Percentiles rank a stretch among this genome's conserved stretches.
These are phyloP conservation scores for Stentor roeselii DNA, from an alignment of 73 alveolate species.

Conservation along the genomic window DNA sequence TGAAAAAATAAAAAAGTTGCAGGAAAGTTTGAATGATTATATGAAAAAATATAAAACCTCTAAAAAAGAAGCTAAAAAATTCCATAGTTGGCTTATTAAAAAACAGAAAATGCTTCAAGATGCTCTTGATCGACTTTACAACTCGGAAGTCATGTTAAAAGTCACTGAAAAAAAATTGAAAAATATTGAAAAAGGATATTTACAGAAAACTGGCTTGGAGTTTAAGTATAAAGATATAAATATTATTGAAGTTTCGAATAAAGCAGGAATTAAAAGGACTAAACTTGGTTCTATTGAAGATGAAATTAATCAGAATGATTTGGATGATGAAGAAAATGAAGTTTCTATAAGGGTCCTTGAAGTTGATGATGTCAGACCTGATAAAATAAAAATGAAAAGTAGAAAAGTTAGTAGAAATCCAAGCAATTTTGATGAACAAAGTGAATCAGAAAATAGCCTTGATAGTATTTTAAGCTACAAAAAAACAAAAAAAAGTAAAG, in stretches of 20 bases:
- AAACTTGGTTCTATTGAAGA: neutral
- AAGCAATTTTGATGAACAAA: too few relatives aligned
- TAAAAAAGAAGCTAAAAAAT: too few relatives aligned
- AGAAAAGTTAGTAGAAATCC: too few relatives aligned
- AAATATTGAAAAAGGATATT: neutral
- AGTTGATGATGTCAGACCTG: too few relatives aligned
- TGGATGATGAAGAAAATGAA: too few relatives aligned
- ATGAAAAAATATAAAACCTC: too few relatives aligned
- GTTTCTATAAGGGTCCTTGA: too few relatives aligned
- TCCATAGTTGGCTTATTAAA: neutral
- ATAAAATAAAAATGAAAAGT: too few relatives aligned
- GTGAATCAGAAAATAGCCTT: too few relatives aligned
- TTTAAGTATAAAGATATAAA: neutral
- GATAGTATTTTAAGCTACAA: too few relatives aligned
- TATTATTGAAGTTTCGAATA: neutral
- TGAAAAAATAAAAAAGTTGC: too few relatives aligned
- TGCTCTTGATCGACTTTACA: neutral
- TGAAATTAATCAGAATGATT: neutral
- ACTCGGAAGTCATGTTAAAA: neutral
- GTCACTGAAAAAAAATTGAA: neutral
- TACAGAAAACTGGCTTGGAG: neutral
- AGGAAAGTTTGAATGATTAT: neutral
- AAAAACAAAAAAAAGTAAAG: too few relatives aligned
- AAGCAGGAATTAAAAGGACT: neutral
- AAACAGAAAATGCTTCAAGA: neutral